These are phyloP conservation scores for Sphagnum contortum DNA, from an alignment of 225 moss, liverwort and hornwort genomes.

Conservation along the genomic window DNA sequence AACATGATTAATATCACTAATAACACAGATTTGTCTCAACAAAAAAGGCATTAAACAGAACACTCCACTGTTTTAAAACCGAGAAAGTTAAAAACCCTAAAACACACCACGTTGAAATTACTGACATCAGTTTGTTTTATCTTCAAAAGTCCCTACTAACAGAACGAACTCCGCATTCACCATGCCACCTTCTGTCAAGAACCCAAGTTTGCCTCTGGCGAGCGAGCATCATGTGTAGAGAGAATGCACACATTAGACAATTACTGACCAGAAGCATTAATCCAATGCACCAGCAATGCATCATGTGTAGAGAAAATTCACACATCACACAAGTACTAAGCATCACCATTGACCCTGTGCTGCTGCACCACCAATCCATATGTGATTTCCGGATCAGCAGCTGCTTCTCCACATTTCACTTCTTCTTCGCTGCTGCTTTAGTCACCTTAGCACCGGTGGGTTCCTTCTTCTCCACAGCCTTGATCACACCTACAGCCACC, in stretches of 20 bases:
- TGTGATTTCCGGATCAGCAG: too few species aligned
- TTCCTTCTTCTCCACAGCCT: constrained; percentile 45
- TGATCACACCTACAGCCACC: constrained; percentile 39
- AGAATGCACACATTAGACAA: background rate
- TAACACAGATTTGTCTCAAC: too few species aligned
- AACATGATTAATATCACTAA: too few species aligned
- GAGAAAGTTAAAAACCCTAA: background rate
- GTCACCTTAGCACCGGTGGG: constrained; percentile 34
- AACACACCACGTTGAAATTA: background rate
- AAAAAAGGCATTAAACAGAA: background rate
- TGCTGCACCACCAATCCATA: too few species aligned
- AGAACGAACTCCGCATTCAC: background rate
- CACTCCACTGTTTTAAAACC: background rate
- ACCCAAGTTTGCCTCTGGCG: constrained; percentile 22
- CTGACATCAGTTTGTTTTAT: background rate
- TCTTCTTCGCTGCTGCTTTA: constrained; percentile 43
- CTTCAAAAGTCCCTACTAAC: constrained; percentile 1
- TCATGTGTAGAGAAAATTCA: background rate
- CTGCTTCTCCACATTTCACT: constrained; percentile 12
- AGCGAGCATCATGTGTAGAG: constrained; percentile 8
- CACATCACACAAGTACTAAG: too few species aligned
- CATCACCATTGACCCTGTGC: too few species aligned
- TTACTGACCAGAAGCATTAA: background rate
- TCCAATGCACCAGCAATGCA: background rate
- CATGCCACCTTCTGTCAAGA: constrained; percentile 28